A percentile compares a stretch with the other conserved stretches of the same genome.
Conservation (phyloP, 1,139 yeast species). For the Pichia norvegensis region DNA sequence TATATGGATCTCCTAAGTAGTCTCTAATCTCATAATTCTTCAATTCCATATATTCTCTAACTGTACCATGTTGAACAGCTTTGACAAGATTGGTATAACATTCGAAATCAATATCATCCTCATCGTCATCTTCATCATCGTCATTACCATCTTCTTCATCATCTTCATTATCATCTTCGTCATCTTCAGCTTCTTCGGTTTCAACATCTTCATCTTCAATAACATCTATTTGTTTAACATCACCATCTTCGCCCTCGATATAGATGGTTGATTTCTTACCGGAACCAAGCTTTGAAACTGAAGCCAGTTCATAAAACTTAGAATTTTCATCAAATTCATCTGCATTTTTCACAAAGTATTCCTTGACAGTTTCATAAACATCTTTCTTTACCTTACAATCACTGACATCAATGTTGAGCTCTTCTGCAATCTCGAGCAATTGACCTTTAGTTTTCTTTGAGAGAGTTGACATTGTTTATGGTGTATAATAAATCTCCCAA, state of each 20-base stretch:
- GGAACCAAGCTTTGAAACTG: constrained; percentile 12
- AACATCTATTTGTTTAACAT: constrained; percentile 15
- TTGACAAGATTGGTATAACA: constrained; percentile 6
- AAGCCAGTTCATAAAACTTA: constrained; percentile 23
- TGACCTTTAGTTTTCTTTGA: constrained; percentile 27
- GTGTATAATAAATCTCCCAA: neutral
- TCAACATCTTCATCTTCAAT: constrained; percentile 10
- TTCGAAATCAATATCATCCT: constrained; percentile 14
- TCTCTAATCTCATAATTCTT: constrained; percentile 42
- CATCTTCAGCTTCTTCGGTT: constrained; percentile 6
- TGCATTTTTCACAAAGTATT: constrained; percentile 18
- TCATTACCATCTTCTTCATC: constrained; percentile 15
- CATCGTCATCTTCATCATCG: constrained; percentile 25
- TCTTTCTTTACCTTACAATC: constrained; percentile 24
- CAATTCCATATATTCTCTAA: constrained; percentile 34
- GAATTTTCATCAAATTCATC: constrained; percentile 17
- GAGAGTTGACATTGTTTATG: constrained; percentile 17
- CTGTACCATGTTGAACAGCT: constrained; percentile 27
- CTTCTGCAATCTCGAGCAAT: constrained; percentile 26
- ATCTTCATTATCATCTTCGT: constrained; percentile 12
- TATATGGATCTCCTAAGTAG: constrained; percentile 39
- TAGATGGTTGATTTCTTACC: constrained; percentile 10
- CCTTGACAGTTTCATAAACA: constrained; percentile 18
- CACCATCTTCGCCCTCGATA: constrained; percentile 11
- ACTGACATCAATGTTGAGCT: constrained; percentile 20